Conservation (phyloP, 495 filamentous ascomycete genomes). For the Penicillium taxi region DNA sequence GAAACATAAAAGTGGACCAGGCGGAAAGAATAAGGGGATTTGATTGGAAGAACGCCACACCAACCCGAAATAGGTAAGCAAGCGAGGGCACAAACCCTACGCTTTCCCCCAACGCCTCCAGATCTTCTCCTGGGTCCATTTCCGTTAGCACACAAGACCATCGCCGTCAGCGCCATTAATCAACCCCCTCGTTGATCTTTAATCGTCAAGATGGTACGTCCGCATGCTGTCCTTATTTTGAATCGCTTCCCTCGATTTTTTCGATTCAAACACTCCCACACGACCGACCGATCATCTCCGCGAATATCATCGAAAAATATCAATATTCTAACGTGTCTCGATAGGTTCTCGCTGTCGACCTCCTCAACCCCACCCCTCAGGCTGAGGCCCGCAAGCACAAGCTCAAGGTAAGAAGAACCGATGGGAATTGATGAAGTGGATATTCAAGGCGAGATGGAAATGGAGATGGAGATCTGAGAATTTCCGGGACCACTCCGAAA, state of each 20-base stretch:
- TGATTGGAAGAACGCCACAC: slow-evolving; percentile 22
- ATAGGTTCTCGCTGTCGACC: slow-evolving; percentile 99
- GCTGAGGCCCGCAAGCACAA: slow-evolving; percentile 98
- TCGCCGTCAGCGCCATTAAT: slow-evolving; percentile 45
- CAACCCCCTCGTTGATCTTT: slow-evolving; percentile 42
- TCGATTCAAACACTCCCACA: slow-evolving; percentile 1
- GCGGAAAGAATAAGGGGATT: slow-evolving; percentile 2
- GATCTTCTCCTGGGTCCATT: slow-evolving; percentile 32
- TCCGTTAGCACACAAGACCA: slow-evolving; percentile 38
- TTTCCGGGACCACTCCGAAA: background rate
- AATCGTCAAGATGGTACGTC: slow-evolving; percentile 45
- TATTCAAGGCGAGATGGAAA: slow-evolving; percentile 6
- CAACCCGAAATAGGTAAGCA: slow-evolving; percentile 20
- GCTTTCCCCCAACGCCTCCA: slow-evolving; percentile 33
- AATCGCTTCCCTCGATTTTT: slow-evolving; percentile 4
- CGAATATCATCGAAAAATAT: slow-evolving; percentile 6
- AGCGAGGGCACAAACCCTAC: slow-evolving; percentile 42
- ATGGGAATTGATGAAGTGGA: slow-evolving; percentile 8
- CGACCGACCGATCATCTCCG: background rate
- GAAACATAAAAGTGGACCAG: slow-evolving; percentile 4
- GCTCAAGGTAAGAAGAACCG: slow-evolving; percentile 73
- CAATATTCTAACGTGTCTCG: slow-evolving; percentile 17
- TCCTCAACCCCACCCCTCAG: slow-evolving; percentile 93
- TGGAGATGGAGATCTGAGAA: background rate
- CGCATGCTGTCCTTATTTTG: slow-evolving; percentile 8